phyloP scores from a whole-genome alignment of 2,329 filamentous ascomycete genomes.

The Leptosphaerulina australis region DNA sequence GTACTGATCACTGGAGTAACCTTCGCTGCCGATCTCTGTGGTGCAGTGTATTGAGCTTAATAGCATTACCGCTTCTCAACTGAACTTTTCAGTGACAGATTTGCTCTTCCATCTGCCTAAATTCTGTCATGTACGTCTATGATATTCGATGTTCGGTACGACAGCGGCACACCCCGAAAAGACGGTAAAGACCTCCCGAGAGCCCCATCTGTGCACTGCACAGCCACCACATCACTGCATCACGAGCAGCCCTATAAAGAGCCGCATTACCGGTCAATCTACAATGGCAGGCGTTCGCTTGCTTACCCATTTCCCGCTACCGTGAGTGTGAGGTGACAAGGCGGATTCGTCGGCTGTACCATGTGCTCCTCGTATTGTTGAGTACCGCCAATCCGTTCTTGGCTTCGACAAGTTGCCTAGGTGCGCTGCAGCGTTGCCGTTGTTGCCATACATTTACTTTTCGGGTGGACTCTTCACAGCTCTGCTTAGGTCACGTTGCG shows the following conservation, averaged over 20 bases:
- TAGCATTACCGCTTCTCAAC: background rate
- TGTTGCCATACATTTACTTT: background rate
- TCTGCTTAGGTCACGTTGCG: too few species aligned
- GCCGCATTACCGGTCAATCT: conserved; percentile 18
- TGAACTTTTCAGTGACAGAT: background rate
- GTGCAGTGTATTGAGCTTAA: conserved; percentile 2
- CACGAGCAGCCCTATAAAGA: conserved; percentile 10
- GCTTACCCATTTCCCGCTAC: background rate
- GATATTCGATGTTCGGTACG: conserved; percentile 3
- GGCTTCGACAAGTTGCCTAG: background rate
- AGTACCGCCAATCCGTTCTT: background rate
- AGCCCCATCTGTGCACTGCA: conserved; percentile 12
- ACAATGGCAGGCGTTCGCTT: conserved; percentile 1
- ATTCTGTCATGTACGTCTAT: background rate
- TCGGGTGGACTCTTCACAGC: too few species aligned
- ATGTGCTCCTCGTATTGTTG: background rate
- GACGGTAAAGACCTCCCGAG: conserved; percentile 3
- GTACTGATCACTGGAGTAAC: conserved; percentile 10
- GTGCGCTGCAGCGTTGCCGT: background rate
- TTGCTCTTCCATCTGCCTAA: too few species aligned
- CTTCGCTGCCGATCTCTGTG: background rate
- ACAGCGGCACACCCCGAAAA: conserved; percentile 13
- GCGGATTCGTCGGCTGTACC: conserved; percentile 13
- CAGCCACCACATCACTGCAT: conserved; percentile 18
- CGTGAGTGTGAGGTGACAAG: background rate